These are phyloP conservation scores for Candida takata DNA, from an alignment of 805 yeast species.

Conservation along the genomic window DNA sequence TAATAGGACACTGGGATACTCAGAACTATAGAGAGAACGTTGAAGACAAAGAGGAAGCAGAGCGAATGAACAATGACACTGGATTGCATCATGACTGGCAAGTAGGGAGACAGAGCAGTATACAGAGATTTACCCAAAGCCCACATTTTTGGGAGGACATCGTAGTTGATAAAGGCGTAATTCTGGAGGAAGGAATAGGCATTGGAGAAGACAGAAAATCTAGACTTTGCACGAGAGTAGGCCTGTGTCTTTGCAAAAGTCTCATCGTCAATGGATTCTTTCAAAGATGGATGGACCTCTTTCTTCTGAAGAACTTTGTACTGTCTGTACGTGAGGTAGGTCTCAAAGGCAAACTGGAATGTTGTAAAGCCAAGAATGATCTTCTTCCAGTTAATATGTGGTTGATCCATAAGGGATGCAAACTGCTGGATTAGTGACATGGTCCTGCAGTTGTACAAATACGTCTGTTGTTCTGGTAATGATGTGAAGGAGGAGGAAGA, in stretches of 20 bases:
- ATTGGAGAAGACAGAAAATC: constrained; percentile 53
- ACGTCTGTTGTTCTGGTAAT: no score
- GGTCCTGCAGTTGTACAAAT: no score
- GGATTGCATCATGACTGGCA: constrained; percentile 29
- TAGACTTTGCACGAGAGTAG: constrained; percentile 74
- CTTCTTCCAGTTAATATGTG: constrained; percentile 73
- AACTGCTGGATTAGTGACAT: constrained; percentile 29
- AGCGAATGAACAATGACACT: constrained; percentile 70
- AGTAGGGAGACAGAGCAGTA: constrained; percentile 18
- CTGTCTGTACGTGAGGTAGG: constrained; percentile 71
- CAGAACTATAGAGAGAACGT: constrained; percentile 43
- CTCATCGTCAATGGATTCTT: constrained; percentile 59
- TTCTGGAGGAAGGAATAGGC: constrained; percentile 48
- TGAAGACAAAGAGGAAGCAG: constrained; percentile 48
- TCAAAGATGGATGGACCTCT: constrained; percentile 62
- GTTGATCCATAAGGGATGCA: constrained; percentile 51
- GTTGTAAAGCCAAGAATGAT: constrained; percentile 68
- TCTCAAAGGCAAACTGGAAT: constrained; percentile 69
- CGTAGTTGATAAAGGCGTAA: constrained; percentile 48
- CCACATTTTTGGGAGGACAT: constrained; percentile 64
- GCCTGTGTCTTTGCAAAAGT: constrained; percentile 71
- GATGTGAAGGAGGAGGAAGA: no score
- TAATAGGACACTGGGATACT: constrained; percentile 69
- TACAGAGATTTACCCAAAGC: constrained; percentile 35
- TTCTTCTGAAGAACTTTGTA: constrained; percentile 52